These are phyloP conservation scores for Daldinia caldariorum DNA, from an alignment of 495 filamentous ascomycete species.

Conservation along the genomic window DNA sequence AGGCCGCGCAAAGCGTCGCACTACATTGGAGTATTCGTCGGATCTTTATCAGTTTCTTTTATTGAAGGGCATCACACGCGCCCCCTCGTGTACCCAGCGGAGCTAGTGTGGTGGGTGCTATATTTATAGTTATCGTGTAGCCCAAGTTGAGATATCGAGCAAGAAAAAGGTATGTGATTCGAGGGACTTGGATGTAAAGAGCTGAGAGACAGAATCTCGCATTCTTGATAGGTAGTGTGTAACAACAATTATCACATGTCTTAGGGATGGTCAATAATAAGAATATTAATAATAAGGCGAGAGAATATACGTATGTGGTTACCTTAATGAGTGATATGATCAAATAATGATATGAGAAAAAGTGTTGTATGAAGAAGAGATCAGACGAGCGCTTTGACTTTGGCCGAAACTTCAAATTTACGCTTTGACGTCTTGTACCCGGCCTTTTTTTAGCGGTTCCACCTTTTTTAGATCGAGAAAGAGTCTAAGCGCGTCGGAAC, in stretches of 20 bases:
- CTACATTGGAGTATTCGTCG: conserved; percentile 34
- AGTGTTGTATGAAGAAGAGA: conserved; percentile 9
- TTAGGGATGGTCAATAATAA: conserved; percentile 18
- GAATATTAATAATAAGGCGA: not conserved
- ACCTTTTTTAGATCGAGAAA: conserved; percentile 36
- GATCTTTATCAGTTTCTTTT: conserved; percentile 40
- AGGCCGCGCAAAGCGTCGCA: conserved; percentile 23
- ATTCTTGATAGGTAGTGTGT: conserved; percentile 14
- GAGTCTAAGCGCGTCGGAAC: conserved; percentile 43
- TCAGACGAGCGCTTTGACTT: conserved; percentile 46
- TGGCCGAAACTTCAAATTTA: conserved; percentile 43
- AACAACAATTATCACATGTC: not conserved
- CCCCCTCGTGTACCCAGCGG: conserved; percentile 20
- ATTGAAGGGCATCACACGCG: conserved; percentile 41
- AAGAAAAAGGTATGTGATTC: not conserved
- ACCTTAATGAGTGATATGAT: conserved; percentile 19
- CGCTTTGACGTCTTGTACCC: conserved; percentile 41
- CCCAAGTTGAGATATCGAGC: conserved; percentile 32
- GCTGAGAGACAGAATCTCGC: not conserved
- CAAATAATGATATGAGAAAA: not conserved
- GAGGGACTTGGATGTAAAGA: not conserved
- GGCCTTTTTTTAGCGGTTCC: conserved; percentile 35
- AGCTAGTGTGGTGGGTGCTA: conserved; percentile 32
- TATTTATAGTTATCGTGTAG: conserved; percentile 24
- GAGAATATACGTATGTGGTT: not conserved